A percentile compares a stretch with the other conserved stretches of the same genome.
Evolutionary conservation across 192 early-diverging fungal genomes (phyloP).

Genomic region (Pilaira anomala): DNA sequence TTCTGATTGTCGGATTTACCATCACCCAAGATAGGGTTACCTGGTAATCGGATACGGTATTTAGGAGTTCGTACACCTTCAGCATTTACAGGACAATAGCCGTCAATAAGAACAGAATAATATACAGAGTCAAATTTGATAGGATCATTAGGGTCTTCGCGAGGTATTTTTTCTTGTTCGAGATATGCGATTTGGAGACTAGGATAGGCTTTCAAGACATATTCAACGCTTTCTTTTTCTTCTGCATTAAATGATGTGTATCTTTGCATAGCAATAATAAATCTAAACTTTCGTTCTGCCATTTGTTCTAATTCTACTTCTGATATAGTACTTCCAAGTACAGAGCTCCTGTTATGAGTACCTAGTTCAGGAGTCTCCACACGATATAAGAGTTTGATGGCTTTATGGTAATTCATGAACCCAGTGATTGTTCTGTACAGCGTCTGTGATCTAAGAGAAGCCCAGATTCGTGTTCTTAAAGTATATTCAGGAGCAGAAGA

Average conservation of each 20-base stretch:
- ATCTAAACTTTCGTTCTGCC: constrained; percentile 76
- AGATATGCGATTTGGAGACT: constrained; percentile 79
- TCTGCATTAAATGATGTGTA: constrained; percentile 74
- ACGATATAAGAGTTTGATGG: constrained; percentile 77
- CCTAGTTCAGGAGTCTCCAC: constrained; percentile 74
- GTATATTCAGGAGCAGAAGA: constrained; percentile 76
- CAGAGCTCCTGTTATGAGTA: not conserved
- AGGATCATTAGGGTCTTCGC: not conserved
- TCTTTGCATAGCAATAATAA: constrained; percentile 82
- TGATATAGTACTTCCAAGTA: constrained; percentile 48
- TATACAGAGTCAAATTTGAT: constrained; percentile 39
- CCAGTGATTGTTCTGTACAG: constrained; percentile 84
- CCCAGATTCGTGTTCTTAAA: constrained; percentile 86
- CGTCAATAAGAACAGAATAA: constrained; percentile 74
- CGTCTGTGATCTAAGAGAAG: constrained; percentile 82
- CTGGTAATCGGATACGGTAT: constrained; percentile 75
- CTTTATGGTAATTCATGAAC: constrained; percentile 87
- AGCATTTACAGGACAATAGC: constrained; percentile 59
- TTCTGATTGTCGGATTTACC: constrained; percentile 93
- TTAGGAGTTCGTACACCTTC: constrained; percentile 74
- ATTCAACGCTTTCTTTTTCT: constrained; percentile 71
- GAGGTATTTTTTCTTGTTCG: constrained; percentile 53
- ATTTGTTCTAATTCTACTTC: constrained; percentile 68
- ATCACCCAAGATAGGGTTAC: constrained; percentile 87
- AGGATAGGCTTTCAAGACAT: constrained; percentile 73